Evolutionary conservation across 2,329 filamentous ascomycete species (phyloP), one percentile per base, ranked within the genome.

Genomic region (Aspergillus udagawae): DNA sequence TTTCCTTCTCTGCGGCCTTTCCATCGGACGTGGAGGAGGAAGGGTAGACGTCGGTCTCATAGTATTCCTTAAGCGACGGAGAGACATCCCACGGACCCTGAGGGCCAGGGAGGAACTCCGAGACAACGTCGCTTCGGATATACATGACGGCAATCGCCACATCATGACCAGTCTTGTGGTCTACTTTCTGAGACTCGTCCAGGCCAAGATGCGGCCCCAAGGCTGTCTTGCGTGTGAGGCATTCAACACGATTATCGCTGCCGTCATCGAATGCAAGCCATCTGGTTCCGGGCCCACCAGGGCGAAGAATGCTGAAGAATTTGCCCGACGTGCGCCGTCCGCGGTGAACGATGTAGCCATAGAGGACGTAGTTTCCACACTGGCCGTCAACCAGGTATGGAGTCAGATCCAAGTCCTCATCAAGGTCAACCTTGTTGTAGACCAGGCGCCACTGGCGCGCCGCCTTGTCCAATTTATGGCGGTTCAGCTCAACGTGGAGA

Each of bases 261-360:
- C 77, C 79, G 60, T 83, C 81, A 32, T 83, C 79, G 61, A 86
- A 86, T 35, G 78, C 79, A 54, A 86, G 81, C 85, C 85, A 87
- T 49, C 78, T 80, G 8, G 79, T 77, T 9, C 77, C 79, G 5
- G 80, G 79, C 2, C 84, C 83, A 48, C 77, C 77, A 1, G 85
- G 85, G 29, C 84, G 79, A 50, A 87, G 69, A 35, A 86, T 80
- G n/a, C 82, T 80, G 62, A 84, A 83, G 71, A 85, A 87, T 41
- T 81, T 77, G 50, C 80, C 80, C 4, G 83, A 86, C 21, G 81
- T 81, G 17, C 86, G 79, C 47, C 79, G 79, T 27, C 83, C 84
- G 58, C 80, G 80, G 64, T 87, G 85, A 2, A 84, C 82, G 32
- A 86, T 73, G 60, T 86, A 82, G 3, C 83, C 83, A 60, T 84